These are phyloP conservation scores for Jamesozyma rosinii DNA, from an alignment of 805 yeast genomes.

Conservation along the genomic window DNA sequence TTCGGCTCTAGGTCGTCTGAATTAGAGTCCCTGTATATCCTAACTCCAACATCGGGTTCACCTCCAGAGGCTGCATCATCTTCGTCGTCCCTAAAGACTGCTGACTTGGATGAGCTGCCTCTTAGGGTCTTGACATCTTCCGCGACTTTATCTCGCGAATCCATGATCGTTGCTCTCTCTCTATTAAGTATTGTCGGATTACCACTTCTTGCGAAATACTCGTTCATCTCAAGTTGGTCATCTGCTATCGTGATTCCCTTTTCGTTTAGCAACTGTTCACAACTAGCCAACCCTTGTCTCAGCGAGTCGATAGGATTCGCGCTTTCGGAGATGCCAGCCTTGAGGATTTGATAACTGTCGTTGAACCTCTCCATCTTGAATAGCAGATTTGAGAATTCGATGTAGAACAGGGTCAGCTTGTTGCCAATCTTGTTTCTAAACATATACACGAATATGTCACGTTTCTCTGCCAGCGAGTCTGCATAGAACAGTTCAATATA, in stretches of 20 bases:
- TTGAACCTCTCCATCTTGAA: conserved; percentile 11
- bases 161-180: not conserved
- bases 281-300: conserved; percentile 10
- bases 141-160: not conserved
- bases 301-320: conserved; percentile 37
- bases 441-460: conserved; percentile 63
- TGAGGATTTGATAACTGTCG: conserved; percentile 18
- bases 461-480: conserved; percentile 52
- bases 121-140: not conserved
- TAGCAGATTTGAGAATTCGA: conserved; percentile 52
- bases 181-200: conserved; percentile 1
- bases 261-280: conserved; percentile 9
- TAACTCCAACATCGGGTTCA: not conserved
- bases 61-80: not conserved
- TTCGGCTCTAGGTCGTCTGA: conserved; percentile 1
- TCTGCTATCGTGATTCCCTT: conserved; percentile 7
- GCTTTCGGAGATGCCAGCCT: conserved; percentile 12
- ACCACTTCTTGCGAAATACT: not conserved
- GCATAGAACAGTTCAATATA: conserved; percentile 40
- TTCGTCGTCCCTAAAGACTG: conserved; percentile 1
- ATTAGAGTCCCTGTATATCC: not conserved
- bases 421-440: conserved; percentile 64
- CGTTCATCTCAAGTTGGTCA: not conserved
- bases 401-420: conserved; percentile 59
- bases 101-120: not conserved